phyloP scores from a whole-genome alignment of 805 yeast species.

The Metschnikowia cubensis region DNA sequence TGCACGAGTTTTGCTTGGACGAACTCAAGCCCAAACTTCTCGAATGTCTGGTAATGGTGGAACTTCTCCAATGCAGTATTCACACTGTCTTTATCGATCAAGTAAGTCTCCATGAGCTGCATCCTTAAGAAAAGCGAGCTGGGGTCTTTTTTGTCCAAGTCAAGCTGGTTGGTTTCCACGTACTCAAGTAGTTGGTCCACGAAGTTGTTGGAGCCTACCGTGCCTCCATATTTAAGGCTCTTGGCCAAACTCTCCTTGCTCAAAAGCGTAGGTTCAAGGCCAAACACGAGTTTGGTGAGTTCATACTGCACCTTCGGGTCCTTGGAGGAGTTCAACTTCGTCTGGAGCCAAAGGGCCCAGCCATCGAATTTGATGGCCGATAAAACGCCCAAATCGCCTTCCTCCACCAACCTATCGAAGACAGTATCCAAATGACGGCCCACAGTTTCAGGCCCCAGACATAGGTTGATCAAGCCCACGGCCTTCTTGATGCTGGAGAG shows the following conservation, averaged over 20 bases:
- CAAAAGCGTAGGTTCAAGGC: slow-evolving; percentile 12
- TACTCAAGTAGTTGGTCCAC: slow-evolving; percentile 16
- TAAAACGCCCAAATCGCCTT: neutral
- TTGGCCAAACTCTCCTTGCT: slow-evolving; percentile 12
- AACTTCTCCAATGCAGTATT: slow-evolving; percentile 33
- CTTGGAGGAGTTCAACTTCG: neutral
- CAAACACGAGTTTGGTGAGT: slow-evolving; percentile 10
- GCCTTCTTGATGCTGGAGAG: slow-evolving; percentile 14
- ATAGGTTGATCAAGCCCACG: slow-evolving; percentile 10
- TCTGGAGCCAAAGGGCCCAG: neutral
- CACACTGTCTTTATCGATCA: slow-evolving; percentile 28
- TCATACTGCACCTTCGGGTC: neutral
- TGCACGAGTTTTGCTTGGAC: slow-evolving; percentile 41
- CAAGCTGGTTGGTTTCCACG: slow-evolving; percentile 22
- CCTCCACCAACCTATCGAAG: neutral
- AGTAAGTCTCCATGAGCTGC: slow-evolving; percentile 30
- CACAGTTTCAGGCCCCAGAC: slow-evolving; percentile 4
- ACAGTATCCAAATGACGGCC: neutral
- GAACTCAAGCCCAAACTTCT: slow-evolving; percentile 36
- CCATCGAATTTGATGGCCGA: neutral
- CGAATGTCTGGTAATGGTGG: slow-evolving; percentile 37
- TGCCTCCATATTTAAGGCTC: neutral
- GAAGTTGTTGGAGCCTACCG: neutral
- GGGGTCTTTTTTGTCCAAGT: slow-evolving; percentile 22
- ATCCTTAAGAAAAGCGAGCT: slow-evolving; percentile 30